Conservation (phyloP, 2,329 filamentous ascomycete genomes). For the Pleochaeta shiraiana region DNA sequence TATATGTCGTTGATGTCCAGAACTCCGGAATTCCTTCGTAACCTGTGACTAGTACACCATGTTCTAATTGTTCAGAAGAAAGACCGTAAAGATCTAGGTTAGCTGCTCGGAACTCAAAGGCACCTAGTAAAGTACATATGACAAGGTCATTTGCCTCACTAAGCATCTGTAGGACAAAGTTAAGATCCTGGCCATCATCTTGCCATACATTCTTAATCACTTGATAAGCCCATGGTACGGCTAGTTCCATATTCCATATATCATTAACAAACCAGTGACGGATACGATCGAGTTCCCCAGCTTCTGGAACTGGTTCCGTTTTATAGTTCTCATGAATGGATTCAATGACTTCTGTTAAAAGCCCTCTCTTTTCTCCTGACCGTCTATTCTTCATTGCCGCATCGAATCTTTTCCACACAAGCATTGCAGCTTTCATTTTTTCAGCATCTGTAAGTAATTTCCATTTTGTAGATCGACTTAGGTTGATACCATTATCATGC, state of each 20-base stretch:
- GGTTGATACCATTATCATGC: conserved; percentile 36
- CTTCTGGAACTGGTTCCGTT: conserved; percentile 37
- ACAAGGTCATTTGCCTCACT: conserved; percentile 58
- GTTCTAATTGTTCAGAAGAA: conserved; percentile 37
- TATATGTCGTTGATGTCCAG: conserved; percentile 57
- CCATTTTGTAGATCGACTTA: conserved; percentile 55
- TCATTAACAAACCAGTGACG: conserved; percentile 76
- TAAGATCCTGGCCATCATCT: conserved; percentile 33
- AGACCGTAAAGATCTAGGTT: conserved; percentile 56
- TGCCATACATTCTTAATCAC: conserved; percentile 52
- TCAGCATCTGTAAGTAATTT: conserved; percentile 73
- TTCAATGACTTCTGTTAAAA: conserved; percentile 53
- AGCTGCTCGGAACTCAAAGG: conserved; percentile 47
- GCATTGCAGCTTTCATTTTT: conserved; percentile 59
- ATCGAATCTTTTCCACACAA: conserved; percentile 68
- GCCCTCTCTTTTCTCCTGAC: conserved; percentile 39
- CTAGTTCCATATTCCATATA: conserved; percentile 46
- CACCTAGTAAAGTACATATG: conserved; percentile 36
- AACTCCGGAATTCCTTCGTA: conserved; percentile 55
- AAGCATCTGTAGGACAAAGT: conserved; percentile 18
- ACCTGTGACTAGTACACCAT: conserved; percentile 38
- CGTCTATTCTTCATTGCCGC: conserved; percentile 36
- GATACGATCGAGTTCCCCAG: conserved; percentile 55
- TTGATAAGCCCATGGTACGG: conserved; percentile 60
- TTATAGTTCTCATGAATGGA: conserved; percentile 60